Evolutionary conservation across 352 stramenopile species (phyloP), one percentile per base, ranked within the genome.

Genomic region (Phytopythium cucurbitacearum): DNA sequence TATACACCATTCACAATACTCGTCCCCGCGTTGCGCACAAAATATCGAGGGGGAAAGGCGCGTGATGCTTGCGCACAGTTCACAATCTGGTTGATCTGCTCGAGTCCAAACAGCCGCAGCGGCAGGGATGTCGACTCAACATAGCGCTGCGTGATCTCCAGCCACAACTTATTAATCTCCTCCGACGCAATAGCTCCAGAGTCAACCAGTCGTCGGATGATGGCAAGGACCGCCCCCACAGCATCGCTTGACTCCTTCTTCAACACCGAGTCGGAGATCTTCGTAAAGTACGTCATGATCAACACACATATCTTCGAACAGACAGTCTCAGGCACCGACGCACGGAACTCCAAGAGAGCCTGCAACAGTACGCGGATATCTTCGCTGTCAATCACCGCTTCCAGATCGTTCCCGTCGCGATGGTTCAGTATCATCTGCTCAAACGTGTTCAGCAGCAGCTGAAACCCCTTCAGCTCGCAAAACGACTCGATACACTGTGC

Each of bases 1-100:
- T 98, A 99, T 15, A 87, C 60, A 13, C 96, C 96, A 69, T 99
- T 98, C 12, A 98, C 76, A 43, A 91, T 89, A 32, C 78, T 58
- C 8, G 80, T 92, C 6, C 96, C 96, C n/a, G 94, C 96, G 43
- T 91, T 88, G 33, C 69, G 76, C 5, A 98, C 91, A 11, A 91
- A 63, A 58, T 96, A 98, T 10, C 69, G 73, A 15, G 77, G 66
- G 1, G 96, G 94, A 32, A 96, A 95, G 7, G 95, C 83, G 36
- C 76, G 72, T 37, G 91, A 87, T 28, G 84, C 70, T 34, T 74
- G 73, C n/a, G 83, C 82, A 38, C 79, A 89, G 53, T 91, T 87
- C 32, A 98, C 89, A 28, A 99, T 82, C 41, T 97, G 84, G 57
- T 85, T 91, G 38, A 99, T 82, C 64, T 98, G 85, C 51, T 98